Evolutionary conservation across 306 rosid species (phyloP), one percentile per base, ranked within the genome.

Genomic region (Vigna nakashimae): DNA sequence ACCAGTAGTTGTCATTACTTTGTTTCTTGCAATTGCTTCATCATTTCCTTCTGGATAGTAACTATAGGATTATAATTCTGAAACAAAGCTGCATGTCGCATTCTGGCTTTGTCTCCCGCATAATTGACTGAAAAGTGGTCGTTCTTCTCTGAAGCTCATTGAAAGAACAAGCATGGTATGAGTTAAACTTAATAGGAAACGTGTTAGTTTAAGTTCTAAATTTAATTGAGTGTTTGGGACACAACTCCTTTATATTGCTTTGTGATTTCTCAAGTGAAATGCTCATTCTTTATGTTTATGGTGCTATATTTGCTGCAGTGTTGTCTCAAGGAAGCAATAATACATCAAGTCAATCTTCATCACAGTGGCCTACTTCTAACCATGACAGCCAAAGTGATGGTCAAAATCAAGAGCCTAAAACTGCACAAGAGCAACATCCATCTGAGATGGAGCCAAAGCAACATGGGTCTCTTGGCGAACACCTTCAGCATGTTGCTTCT

Each of bases 391-490:
- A 9, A 73, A 66, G 75, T 53, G 89, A 76, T 53, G 34, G 59
- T 84, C 96, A 78, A 78, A 76, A 73, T 79, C 97, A 68, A 65
- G 80, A 87, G 51, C 74, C 80, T 77, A 85, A 82, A 46, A 56
- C 60, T 81, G 64, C 79, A 50, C 80, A 75, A 77, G 90, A 84
- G 60, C 88, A 79, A 53, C 83, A 82, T 71, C 82, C 91, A 24
- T 87, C 89, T 59, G 89, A 76, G 77, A 78, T 85, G 87, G 93
- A 88, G 72, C 74, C 75, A 57, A 85, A 89, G 85, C 88, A 84
- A 69, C 82, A 79, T 16, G 84, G 72, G 42, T 67, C 90, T 34
- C 69, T 51, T 34, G 65, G 58, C 69, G 89, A 87, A 68, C 91
- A 87, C 30, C 71, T 49, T 56, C 89, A 91, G 24, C 83, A 76